Base-by-base conservation (phyloP, 768 basidiomycete genomes). In the Mycena floridula region DNA sequence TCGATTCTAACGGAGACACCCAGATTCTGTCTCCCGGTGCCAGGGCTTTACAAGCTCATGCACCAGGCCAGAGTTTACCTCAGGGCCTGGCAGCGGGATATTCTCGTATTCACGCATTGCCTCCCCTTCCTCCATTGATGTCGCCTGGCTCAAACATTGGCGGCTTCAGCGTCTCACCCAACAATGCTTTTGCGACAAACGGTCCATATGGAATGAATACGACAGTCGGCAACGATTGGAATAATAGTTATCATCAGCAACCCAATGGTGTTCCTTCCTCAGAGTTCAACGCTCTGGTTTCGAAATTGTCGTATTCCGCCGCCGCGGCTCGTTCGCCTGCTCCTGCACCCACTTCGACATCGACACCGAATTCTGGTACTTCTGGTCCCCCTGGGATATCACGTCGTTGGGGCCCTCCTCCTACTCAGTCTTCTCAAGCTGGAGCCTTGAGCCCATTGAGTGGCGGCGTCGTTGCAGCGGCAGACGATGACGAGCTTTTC, bases 11-110 rank as follows among this genome's bases (percentile, higher is more conserved):
- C n/a, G n/a, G n/a, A n/a, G n/a, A n/a, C n/a, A n/a, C n/a, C n/a
- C n/a, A n/a, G n/a, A 68, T 45, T 15, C 63, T 81, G 1, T 85
- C 82, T 12, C 87, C 92, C 0, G 76, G 80, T 22, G 70, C 85
- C 22, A 75, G 82, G n/a, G 92, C 89, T 1, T 68, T 94, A 32
- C 87, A 90, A 56, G 70, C 82, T 15, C 92, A 94, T 52, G 90
- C 89, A 1, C 92, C 93, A 0, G 92, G 92, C 2, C 89, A 93
- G 64, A 85, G 82, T 62, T 71, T 95, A 11, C 92, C 94, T 1
- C 91, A 94, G 45, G 93, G 93, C 25, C 76, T 97, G 23, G 93
- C 92, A 0, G 89, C 89, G 0, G 93, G 92, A 0, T 83, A 92
- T 58, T 92, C 89, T 23, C 75, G 92, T 46, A 84, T 97, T 46